phyloP scores from a whole-genome alignment of 2,329 filamentous ascomycete species.

The Alternaria alternata region DNA sequence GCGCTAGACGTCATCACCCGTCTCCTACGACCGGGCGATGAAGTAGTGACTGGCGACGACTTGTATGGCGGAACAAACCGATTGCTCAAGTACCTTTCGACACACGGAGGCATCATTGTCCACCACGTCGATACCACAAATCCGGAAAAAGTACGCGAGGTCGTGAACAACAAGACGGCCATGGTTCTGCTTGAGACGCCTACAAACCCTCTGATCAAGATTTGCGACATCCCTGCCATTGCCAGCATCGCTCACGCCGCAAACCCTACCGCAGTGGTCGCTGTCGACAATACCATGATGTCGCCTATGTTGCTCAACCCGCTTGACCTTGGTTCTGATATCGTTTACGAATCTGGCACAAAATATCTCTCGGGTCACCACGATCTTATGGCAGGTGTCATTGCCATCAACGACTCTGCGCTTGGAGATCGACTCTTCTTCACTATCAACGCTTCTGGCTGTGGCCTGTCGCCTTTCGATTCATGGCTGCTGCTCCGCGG shows the following conservation, averaged over 20 bases:
- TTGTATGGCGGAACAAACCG: conserved; percentile 96
- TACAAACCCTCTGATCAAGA: conserved; percentile 97
- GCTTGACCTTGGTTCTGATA: conserved; percentile 90
- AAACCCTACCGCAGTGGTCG: conserved; percentile 81
- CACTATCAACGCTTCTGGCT: conserved; percentile 95
- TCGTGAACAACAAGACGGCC: conserved; percentile 80
- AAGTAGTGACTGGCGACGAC: conserved; percentile 96
- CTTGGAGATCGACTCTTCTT: conserved; percentile 93
- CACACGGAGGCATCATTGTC: conserved; percentile 89
- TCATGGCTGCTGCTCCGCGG: conserved; percentile 95
- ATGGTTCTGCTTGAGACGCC: conserved; percentile 97
- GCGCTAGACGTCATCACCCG: conserved; percentile 96
- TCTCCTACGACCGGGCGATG: conserved; percentile 87
- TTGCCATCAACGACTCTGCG: conserved; percentile 83
- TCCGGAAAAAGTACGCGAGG: conserved; percentile 71
- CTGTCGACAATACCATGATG: conserved; percentile 99
- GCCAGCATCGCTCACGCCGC: conserved; percentile 77
- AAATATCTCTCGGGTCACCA: conserved; percentile 98
- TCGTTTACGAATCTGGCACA: conserved; percentile 96
- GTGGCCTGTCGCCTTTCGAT: conserved; percentile 92
- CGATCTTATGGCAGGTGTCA: conserved; percentile 98
- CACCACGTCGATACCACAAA: conserved; percentile 96
- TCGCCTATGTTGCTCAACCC: conserved; percentile 94
- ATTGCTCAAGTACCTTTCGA: conserved; percentile 87
- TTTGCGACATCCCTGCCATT: conserved; percentile 88